Evolutionary conservation across 2,329 filamentous ascomycete species (phyloP).

Genomic region (Verticillium nubilum): DNA sequence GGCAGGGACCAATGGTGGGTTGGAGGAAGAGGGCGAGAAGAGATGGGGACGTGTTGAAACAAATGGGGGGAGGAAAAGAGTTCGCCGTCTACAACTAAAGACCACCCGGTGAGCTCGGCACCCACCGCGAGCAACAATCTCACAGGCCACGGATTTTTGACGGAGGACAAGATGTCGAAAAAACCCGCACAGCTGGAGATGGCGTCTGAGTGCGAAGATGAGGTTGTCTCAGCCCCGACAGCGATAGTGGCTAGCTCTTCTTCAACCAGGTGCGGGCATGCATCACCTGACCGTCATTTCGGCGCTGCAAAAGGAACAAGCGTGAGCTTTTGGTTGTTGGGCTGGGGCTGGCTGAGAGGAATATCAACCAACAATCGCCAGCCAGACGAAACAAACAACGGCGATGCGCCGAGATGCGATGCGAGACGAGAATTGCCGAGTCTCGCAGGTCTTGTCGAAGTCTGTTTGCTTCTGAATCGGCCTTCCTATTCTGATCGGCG

Average conservation of each 20-base stretch:
- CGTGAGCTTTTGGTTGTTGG: not conserved
- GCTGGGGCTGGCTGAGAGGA: not conserved
- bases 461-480: slow-evolving; percentile 2
- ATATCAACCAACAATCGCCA: not conserved
- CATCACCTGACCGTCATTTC: not conserved
- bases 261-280: not conserved
- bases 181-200: not conserved
- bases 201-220: not conserved
- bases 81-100: not conserved
- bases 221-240: slow-evolving; percentile 2
- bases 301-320: not conserved
- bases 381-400: not conserved
- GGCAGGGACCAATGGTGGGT: not conserved
- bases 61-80: not conserved
- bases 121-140: not conserved
- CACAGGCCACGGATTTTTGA: not conserved
- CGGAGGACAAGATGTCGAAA: not conserved
- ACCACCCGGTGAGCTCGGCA: not conserved
- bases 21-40: not conserved
- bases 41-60: not conserved
- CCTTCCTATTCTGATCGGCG: slow-evolving; percentile 12
- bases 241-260: not conserved
- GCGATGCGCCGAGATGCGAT: not conserved
- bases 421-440: not conserved
- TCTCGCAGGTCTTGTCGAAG: not conserved